phyloP scores from a whole-genome alignment of 2,329 filamentous ascomycete genomes.

The Dichotomopilus funicola region DNA sequence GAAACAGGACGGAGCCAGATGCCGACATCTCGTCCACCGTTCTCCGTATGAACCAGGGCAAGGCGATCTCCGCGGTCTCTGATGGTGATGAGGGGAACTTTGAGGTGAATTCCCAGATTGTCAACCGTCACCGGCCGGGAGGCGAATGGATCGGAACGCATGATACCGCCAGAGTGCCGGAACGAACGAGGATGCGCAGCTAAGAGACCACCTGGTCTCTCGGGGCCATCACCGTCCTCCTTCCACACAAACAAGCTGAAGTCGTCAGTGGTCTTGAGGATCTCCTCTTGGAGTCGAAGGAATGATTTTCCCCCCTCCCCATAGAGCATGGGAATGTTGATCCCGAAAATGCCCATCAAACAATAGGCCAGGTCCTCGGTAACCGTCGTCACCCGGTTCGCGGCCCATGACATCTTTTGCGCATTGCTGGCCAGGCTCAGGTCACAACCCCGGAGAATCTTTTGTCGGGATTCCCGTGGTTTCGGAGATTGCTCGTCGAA shows the following conservation, averaged over 20 bases:
- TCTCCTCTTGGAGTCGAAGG: slow-evolving; percentile 29
- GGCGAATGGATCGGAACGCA: neutral
- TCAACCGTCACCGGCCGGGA: neutral
- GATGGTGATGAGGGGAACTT: neutral
- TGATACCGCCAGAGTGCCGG: neutral
- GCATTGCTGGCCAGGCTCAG: slow-evolving; percentile 23
- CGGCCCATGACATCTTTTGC: slow-evolving; percentile 36
- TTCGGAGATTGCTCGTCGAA: neutral
- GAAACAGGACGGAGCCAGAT: neutral
- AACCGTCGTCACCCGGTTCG: slow-evolving; percentile 27
- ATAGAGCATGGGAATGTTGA: slow-evolving; percentile 40
- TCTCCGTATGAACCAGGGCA: neutral
- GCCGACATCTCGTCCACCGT: neutral
- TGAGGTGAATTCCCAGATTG: neutral
- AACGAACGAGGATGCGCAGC: neutral
- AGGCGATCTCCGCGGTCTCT: neutral
- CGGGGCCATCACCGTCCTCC: neutral
- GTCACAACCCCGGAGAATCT: neutral
- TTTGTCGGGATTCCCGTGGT: neutral
- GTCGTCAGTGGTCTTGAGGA: slow-evolving; percentile 25
- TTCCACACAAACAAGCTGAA: neutral
- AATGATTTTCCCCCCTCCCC: slow-evolving; percentile 32
- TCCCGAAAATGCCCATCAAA: slow-evolving; percentile 37
- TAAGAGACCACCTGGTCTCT: neutral
- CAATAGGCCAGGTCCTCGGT: slow-evolving; percentile 39